Conservation (phyloP, 1,284 basidiomycete species). For the Butyriboletus appendiculatus region DNA sequence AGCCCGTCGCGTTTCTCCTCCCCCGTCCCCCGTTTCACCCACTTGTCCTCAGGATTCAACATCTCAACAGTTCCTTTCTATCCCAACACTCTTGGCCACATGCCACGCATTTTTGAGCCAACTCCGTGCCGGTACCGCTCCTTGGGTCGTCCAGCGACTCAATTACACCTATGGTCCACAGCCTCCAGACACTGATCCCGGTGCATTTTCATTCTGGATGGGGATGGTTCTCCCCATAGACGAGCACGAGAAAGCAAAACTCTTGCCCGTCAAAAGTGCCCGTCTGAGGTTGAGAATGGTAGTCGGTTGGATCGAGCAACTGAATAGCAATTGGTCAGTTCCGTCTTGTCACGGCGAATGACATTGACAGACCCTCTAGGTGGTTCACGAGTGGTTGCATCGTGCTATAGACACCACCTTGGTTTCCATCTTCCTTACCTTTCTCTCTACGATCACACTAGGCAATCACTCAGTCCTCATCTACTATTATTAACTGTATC, state of each 20-base stretch:
- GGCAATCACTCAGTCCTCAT: not conserved
- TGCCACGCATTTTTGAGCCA: constrained; percentile 83
- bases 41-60: constrained; percentile 12
- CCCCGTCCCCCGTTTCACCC: not conserved
- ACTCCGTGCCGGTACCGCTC: constrained; percentile 80
- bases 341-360: not conserved
- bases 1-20: constrained; percentile 11
- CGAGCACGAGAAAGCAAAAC: constrained; percentile 89
- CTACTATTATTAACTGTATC: constrained; percentile 17
- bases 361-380: constrained; percentile 35
- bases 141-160: constrained; percentile 88
- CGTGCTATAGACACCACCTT: constrained; percentile 27
- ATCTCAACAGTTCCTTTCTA: constrained; percentile 44
- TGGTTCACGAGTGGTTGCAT: constrained; percentile 52
- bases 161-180: constrained; percentile 75
- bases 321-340: constrained; percentile 67
- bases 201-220: constrained; percentile 88
- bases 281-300: constrained; percentile 80
- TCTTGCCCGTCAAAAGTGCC: constrained; percentile 87
- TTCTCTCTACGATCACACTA: constrained; percentile 8
- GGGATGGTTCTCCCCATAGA: constrained; percentile 93
- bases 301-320: constrained; percentile 90
- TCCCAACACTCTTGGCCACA: constrained; percentile 69
- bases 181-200: constrained; percentile 65
- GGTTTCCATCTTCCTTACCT: constrained; percentile 4